Base-by-base conservation (phyloP, 441 rosid species). In the Pelargonium myrrhifolium region DNA sequence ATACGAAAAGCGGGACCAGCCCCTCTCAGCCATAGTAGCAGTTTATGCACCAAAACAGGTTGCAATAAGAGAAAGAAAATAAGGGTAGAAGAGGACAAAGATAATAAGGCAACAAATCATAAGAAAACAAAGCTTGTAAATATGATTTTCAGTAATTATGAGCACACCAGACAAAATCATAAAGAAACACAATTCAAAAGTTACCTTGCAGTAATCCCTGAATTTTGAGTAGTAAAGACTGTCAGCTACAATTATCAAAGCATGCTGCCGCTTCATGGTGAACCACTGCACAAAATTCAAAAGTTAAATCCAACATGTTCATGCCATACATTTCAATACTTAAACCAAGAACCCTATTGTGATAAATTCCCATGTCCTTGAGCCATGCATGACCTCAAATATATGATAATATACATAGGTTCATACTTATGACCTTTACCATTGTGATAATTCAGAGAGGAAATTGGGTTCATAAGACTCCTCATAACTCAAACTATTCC, bases 211-310 rank as follows among this genome's bases (percentile, higher is more conserved):
- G 78, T 84, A 94, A 20, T 88, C 86, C 20, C 86, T 84, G 77
- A 94, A 94, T 77, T 84, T 94, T 0, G 94, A 79, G 81, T 94
- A 94, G 87, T 91, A 94, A 58, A 92, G 89, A 80, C 40, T 69
- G 80, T 94, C 99, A 72, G 97, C 91, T 82, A 88, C 65, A 51
- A 91, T 89, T 68, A 94, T 89, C 78, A 89, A 55, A 72, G 99
- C 99, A 75, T 94, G 99, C 73, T 86, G 97, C 66, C 99, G 93
- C 85, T 85, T 92, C 99, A 94, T 75, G 45, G 97, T 86, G 79
- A 94, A 94, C 99, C 99, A 94, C 99, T 94, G 90, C 82, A 82
- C 21, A 77, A 65, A 76, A 26, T 65, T 45, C 64, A 73, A 63
- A 47, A 1, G 59, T 75, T 55, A 74, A 71, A 76, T 47, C 55